Base-by-base conservation (phyloP, 2,329 filamentous ascomycete species). In the Cladorrhinum sp. region DNA sequence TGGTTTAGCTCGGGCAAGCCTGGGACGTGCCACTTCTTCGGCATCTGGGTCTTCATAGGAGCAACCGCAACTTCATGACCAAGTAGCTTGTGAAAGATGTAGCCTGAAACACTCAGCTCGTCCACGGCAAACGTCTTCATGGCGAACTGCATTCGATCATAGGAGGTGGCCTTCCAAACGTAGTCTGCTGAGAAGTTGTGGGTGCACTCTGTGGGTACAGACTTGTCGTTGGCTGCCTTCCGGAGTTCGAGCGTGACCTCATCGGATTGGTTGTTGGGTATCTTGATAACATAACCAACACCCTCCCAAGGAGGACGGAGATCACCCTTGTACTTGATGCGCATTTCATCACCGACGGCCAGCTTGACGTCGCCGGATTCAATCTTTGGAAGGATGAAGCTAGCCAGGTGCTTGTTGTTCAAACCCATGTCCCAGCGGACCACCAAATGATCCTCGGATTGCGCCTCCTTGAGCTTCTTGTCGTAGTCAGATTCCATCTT, bases 401-500 rank as follows among this genome's bases (percentile, higher is more conserved):
- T 96, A 32, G 93, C 93, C 38, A 96, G 82, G 69, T 98, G 92
- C 79, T 98, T 99, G 79, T 96, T 96, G 79, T 99, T 99, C 51
- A 99, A 80, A 66, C 93, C 95, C 68, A 91, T 87, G 71, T 97
- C 92, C 95, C 95, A 99, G 58, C 91, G 89, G 62, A 99, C 92
- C 45, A 93, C 85, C 45, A 99, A 79, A n/a, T 91, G 91, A 76
- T 99, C 95, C 76, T 99, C 95, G 1, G 92, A 96, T 74, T 99
- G 95, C 0, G 93, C 92, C 74, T 99, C 95, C 78, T 99, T 99
- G 69, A 99, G 83, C 77, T 99, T 98, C 75, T 96, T 93, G 76
- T 99, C 95, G 72, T 99, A 99, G 76, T 99, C 95, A 49, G 95
- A 96, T 75, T 99, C 95, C 76, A 99, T 99, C 79, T 98, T 99